Base-by-base conservation (phyloP, 176 grass and related monocot species). In the Oryza officinalis region DNA sequence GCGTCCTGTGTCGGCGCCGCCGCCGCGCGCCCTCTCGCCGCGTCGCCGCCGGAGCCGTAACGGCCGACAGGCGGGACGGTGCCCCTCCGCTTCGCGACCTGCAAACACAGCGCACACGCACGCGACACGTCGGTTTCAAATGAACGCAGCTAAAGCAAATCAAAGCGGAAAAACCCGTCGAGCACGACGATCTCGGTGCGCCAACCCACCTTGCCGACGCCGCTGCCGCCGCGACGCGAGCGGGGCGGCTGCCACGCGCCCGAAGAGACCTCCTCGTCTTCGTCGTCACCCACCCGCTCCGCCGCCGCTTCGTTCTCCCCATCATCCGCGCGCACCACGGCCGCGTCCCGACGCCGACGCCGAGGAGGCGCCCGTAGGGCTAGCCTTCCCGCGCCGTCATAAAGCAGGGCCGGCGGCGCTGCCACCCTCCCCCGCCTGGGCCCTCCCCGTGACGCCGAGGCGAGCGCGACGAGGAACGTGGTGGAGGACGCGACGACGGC, bases 391-490 rank as follows among this genome's bases (percentile, higher is more conserved):
- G 71, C 18, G 30, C 66, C 52, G n/a, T 32, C 13, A 63, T 6
- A 32, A 69, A 47, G 37, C 37, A 38, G 61, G 0, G 54, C n/a
- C 35, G 5, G 45, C 25, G 74, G 4, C 23, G 25, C 49, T 43
- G 10, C 37, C 33, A 28, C 31, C 76, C 70, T 79, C n/a, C 60
- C 15, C 4, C 45, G 6, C 63, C 85, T 63, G 13, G 65, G 13
- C 4, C 45, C 14, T 0, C 80, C 85, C 0, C 30, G 40, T 8
- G 86, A 76, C 14, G 77, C 59, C 59, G 75, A 76, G 1, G 88
- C 79, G 73, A 77, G 78, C 25, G 79, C 73, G 79, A 86, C 83
- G 83, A 82, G 72, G 78, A 87, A 87, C 12, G 63, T 69, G 83
- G 80, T 57, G 22, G 80, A 50, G 23, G 86, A 73, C 13, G 57